A percentile compares a stretch with the other conserved stretches of the same genome.
phyloP scores from a whole-genome alignment of 805 yeast genomes.

The Grigorovia jiainica region DNA sequence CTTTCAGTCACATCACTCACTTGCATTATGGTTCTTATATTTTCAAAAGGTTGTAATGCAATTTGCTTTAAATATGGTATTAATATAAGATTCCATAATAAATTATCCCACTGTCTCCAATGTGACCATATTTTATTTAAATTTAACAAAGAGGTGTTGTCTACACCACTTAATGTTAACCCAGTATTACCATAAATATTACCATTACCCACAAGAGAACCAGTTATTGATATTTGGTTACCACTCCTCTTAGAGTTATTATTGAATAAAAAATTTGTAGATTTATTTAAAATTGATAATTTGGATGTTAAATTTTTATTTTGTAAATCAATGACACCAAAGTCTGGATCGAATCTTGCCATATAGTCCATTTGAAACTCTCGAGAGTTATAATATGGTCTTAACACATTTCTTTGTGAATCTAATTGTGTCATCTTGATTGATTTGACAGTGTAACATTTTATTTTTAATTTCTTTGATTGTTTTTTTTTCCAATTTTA shows the following conservation, averaged over 20 bases:
- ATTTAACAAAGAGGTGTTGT: conserved; percentile 5
- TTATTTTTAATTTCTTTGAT: too few species aligned
- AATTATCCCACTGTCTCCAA: conserved; percentile 48
- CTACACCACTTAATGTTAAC: background rate
- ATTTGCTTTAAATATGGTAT: conserved; percentile 62
- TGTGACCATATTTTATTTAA: conserved; percentile 55
- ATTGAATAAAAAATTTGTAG: background rate
- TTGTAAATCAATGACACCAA: conserved; percentile 46
- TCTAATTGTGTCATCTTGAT: background rate
- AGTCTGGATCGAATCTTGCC: conserved; percentile 50
- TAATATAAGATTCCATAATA: conserved; percentile 51
- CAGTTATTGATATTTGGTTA: too few species aligned
- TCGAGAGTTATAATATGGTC: conserved; percentile 68
- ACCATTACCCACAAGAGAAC: too few species aligned
- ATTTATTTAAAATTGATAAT: conserved; percentile 16
- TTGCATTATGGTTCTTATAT: conserved; percentile 67
- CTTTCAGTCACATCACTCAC: conserved; percentile 57
- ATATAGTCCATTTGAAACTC: conserved; percentile 56
- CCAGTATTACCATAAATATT: too few species aligned
- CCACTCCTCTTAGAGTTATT: background rate
- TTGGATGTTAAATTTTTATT: conserved; percentile 34
- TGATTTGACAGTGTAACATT: too few species aligned
- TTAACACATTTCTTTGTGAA: conserved; percentile 22
- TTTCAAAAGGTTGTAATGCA: conserved; percentile 82
- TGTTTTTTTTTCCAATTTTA: too few species aligned